phyloP scores from a whole-genome alignment of 495 filamentous ascomycete species.

The Alectoria sarmentosa region DNA sequence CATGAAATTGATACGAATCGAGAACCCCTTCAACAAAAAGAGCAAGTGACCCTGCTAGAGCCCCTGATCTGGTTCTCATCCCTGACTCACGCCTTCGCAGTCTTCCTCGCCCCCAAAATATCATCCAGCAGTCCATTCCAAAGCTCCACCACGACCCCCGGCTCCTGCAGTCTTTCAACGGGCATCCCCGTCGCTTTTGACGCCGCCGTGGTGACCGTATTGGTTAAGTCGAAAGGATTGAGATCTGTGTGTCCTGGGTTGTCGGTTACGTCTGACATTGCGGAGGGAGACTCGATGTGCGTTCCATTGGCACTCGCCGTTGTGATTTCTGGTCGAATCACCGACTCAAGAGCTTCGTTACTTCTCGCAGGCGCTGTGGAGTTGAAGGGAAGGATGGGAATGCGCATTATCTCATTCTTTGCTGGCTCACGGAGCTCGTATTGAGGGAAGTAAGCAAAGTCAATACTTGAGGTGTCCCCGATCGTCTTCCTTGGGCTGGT shows the following conservation, averaged over 20 bases:
- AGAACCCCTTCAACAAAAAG: not conserved
- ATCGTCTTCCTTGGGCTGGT: conserved; percentile 26
- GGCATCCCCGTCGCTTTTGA: conserved; percentile 27
- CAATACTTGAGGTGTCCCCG: conserved; percentile 54
- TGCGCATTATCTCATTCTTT: conserved; percentile 30
- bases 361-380: conserved; percentile 26
- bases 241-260: conserved; percentile 46
- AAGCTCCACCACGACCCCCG: conserved; percentile 42
- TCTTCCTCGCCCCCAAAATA: conserved; percentile 38
- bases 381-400: conserved; percentile 50
- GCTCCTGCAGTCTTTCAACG: conserved; percentile 38
- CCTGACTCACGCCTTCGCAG: conserved; percentile 4
- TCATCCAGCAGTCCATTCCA: conserved; percentile 55
- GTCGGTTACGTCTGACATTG: conserved; percentile 54
- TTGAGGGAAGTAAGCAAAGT: conserved; percentile 56
- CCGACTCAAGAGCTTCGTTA: conserved; percentile 27
- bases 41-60: not conserved
- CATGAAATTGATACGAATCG: not conserved
- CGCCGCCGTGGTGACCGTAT: conserved; percentile 37
- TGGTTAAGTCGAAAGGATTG: conserved; percentile 52
- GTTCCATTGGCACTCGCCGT: conserved; percentile 46
- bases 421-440: conserved; percentile 36
- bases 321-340: conserved; percentile 52
- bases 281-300: conserved; percentile 44
- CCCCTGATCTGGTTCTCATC: not conserved